Evolutionary conservation across 2,329 filamentous ascomycete species (phyloP), one percentile per base, ranked within the genome.

Genomic region (Talaromyces sp.): DNA sequence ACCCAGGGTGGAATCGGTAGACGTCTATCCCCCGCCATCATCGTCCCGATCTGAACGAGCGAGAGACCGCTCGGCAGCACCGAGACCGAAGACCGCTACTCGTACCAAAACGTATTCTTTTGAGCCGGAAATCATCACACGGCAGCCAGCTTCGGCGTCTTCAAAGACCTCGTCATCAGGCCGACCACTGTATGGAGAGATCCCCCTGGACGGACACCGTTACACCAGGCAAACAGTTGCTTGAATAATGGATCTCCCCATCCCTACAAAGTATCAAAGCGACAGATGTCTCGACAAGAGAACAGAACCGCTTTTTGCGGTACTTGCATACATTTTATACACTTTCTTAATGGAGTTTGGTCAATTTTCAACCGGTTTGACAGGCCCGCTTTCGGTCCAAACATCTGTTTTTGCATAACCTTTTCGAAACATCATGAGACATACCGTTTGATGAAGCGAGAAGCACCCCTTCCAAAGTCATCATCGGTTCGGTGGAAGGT

Each of bases 31-130:
- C 3, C 72, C 76, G 16, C 69, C 60, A 43, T 59, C 74, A 11
- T 71, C 70, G 4, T 66, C 66, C 19, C 72, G 74, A 16, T 71
- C 71, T 31, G 61, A 62, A 31, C 65, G 63, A 62, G 33, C 59
- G 27, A 58, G 48, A 58, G 60, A 60, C 3, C 37, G 64, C 33
- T 63, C 66, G 22, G 41, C 63, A 43, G 48, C 69, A 19, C 52
- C 66, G 13, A 72, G 70, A 39, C 60, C 71, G 19, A 75, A 74
- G 48, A 31, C 27, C 27, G 64, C 66, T 14, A 61, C 63, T 27
- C 71, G 75, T 27, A 74, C 68, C n/a, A 72, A 75, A 31, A 74
- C 68, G 59, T 71, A 76, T 35, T 50, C 67, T 27, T 74, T 75
- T 3, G 74, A 74, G 33, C 56, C 68, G 1, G 67, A 70, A 3